Percentiles rank a stretch among this genome's conserved stretches.
Evolutionary conservation across 257 asterid species (phyloP).

Genomic region (Primulina eburnea): DNA sequence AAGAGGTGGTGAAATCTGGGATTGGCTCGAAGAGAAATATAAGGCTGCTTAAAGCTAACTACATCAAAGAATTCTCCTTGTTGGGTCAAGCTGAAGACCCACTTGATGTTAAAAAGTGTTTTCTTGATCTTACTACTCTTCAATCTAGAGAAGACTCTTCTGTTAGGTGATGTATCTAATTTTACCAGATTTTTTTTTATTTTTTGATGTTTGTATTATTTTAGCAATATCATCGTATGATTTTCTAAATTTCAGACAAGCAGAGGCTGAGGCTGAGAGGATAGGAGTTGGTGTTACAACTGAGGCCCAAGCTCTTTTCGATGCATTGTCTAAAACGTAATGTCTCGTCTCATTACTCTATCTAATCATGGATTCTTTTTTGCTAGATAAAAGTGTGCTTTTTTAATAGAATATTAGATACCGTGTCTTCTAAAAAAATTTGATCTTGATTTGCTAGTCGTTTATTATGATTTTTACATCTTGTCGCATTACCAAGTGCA

Average conservation of each 20-base stretch:
- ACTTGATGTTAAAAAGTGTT: constrained; percentile 73
- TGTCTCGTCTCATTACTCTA: constrained; percentile 9
- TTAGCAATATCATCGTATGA: not conserved
- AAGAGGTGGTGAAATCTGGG: constrained; percentile 77
- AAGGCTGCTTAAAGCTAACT: constrained; percentile 82
- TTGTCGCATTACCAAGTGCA: no score
- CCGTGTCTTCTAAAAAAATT: no score
- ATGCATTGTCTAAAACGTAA: constrained; percentile 97
- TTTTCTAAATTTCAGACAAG: constrained; percentile 60
- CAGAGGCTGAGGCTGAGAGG: constrained; percentile 87
- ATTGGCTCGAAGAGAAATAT: constrained; percentile 69
- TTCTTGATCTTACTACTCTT: constrained; percentile 66
- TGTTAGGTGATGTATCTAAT: constrained; percentile 45
- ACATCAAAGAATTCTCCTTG: constrained; percentile 63
- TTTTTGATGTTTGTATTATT: not conserved
- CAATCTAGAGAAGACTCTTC: constrained; percentile 91
- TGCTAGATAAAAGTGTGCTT: no score
- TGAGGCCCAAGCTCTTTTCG: constrained; percentile 86
- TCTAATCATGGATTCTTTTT: no score
- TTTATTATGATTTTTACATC: no score
- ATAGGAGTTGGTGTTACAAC: constrained; percentile 92
- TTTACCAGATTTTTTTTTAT: not conserved
- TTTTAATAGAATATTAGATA: no score
- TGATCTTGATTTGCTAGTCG: no score
- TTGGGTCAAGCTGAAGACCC: constrained; percentile 89